Evolutionary conservation across 129 eudicot genomes (phyloP).

Genomic region (Flaveria trinervia): DNA sequence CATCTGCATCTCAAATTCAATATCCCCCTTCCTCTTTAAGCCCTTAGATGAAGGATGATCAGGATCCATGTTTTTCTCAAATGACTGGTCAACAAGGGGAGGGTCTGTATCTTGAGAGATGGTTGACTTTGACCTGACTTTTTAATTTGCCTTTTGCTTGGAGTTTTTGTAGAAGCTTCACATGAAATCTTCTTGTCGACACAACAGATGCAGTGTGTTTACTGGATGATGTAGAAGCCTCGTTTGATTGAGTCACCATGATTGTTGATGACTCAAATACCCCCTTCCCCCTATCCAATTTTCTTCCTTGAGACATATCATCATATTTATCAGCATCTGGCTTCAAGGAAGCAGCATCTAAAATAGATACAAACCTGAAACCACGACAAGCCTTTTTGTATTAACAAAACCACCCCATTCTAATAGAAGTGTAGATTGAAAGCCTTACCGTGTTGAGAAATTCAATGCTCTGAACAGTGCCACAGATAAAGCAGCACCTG

Average conservation of each 20-base stretch:
- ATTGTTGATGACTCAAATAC: constrained; percentile 73
- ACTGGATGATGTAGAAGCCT: constrained; percentile 42
- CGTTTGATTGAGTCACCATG: constrained; percentile 67
- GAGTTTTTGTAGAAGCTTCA: constrained; percentile 40
- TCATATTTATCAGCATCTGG: constrained; percentile 63
- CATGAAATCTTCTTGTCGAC: constrained; percentile 29
- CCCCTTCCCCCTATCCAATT: constrained; percentile 46
- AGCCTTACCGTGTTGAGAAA: constrained; percentile 68
- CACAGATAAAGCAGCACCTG: constrained; percentile 96
- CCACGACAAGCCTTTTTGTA: constrained; percentile 11
- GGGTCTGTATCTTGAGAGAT: constrained; percentile 27
- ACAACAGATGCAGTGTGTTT: constrained; percentile 32
- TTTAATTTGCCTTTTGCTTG: constrained; percentile 27
- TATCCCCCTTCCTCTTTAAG: constrained; percentile 73
- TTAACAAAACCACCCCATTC: neutral
- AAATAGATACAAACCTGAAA: constrained; percentile 80
- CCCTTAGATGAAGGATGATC: constrained; percentile 31
- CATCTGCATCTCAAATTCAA: constrained; percentile 87
- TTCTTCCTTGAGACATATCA: constrained; percentile 36
- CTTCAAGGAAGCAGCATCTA: constrained; percentile 78
- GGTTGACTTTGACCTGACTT: constrained; percentile 32
- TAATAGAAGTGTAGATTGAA: neutral
- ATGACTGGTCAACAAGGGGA: constrained; percentile 32
- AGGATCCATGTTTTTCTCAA: constrained; percentile 30
- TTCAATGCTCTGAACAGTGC: constrained; percentile 83